Conservation (phyloP, 495 filamentous ascomycete genomes). For the Penicillium canariense region DNA sequence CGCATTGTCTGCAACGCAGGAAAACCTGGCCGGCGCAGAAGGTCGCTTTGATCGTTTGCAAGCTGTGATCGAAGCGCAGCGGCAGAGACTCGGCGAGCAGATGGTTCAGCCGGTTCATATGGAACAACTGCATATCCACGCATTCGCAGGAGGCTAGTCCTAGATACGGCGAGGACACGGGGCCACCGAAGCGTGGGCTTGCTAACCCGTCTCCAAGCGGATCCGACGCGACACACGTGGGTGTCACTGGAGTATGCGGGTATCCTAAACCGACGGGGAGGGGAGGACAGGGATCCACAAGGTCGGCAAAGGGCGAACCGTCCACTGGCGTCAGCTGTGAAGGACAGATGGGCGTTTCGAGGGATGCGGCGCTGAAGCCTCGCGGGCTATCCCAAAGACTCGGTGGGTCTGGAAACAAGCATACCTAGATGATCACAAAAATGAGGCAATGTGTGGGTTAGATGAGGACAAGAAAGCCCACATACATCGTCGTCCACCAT, state of each 20-base stretch:
- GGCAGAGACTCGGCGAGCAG: slow-evolving; percentile 30
- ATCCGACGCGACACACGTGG: slow-evolving; percentile 36
- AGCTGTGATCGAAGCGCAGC: slow-evolving; percentile 38
- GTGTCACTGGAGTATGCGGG: slow-evolving; percentile 34
- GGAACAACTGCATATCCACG: slow-evolving; percentile 31
- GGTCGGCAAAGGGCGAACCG: slow-evolving; percentile 23
- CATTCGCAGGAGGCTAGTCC: slow-evolving; percentile 35
- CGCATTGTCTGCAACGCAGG: slow-evolving; percentile 36
- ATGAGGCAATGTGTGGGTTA: not conserved
- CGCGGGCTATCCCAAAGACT: slow-evolving; percentile 28
- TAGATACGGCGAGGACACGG: slow-evolving; percentile 21
- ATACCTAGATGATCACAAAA: slow-evolving; percentile 13
- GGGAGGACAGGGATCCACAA: slow-evolving; percentile 19
- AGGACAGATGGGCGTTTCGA: slow-evolving; percentile 25
- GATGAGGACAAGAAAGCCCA: not conserved
- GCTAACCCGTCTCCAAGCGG: slow-evolving; percentile 29
- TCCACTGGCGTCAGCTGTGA: slow-evolving; percentile 17
- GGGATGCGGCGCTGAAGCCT: slow-evolving; percentile 11
- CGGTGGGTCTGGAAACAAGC: slow-evolving; percentile 19
- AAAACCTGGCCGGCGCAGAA: slow-evolving; percentile 36
- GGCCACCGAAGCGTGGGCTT: slow-evolving; percentile 31
- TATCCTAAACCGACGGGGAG: slow-evolving; percentile 24
- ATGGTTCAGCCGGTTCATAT: slow-evolving; percentile 37
- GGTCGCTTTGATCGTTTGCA: slow-evolving; percentile 36
- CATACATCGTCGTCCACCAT: slow-evolving; percentile 25